Conservation (phyloP, 139 green algal genomes). For the Auxenochlorella protothecoides region DNA sequence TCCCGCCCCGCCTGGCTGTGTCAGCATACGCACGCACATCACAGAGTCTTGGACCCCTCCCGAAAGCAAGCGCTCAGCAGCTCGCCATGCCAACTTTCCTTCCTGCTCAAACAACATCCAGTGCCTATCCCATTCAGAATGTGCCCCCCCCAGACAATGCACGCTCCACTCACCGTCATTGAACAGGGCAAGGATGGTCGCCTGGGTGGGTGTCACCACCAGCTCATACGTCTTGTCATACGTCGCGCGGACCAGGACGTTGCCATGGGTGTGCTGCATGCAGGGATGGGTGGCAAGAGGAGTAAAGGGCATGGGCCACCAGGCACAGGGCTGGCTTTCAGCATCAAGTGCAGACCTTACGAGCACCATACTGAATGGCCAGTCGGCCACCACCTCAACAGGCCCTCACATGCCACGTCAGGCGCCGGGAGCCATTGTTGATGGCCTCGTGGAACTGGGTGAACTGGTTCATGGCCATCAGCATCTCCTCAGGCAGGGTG, state of each 20-base stretch:
- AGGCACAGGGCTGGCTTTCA: too few relatives aligned
- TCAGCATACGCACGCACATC: too few relatives aligned
- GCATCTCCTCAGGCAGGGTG: slow-evolving; percentile 83
- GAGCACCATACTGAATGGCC: too few relatives aligned
- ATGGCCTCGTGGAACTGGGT: slow-evolving; percentile 69
- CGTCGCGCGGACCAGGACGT: slow-evolving; percentile 60
- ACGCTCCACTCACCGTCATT: slow-evolving; percentile 49
- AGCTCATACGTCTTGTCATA: slow-evolving; percentile 89
- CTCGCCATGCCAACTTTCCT: too few relatives aligned
- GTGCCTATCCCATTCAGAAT: background rate
- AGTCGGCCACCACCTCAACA: too few relatives aligned
- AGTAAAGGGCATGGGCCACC: too few relatives aligned
- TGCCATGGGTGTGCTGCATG: slow-evolving; percentile 73
- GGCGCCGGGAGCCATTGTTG: slow-evolving; percentile 67
- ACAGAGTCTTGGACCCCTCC: background rate
- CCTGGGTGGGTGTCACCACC: slow-evolving; percentile 73
- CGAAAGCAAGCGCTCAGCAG: background rate
- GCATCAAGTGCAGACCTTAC: too few relatives aligned
- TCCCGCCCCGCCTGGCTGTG: too few relatives aligned
- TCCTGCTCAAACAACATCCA: background rate
- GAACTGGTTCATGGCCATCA: slow-evolving; percentile 69
- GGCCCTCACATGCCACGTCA: slow-evolving; percentile 65
- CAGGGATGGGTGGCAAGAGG: background rate
- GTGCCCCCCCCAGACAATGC: background rate
- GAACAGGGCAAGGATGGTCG: slow-evolving; percentile 80